Evolutionary conservation across 805 yeast species (phyloP).

Genomic region (Peterozyma xylosa): DNA sequence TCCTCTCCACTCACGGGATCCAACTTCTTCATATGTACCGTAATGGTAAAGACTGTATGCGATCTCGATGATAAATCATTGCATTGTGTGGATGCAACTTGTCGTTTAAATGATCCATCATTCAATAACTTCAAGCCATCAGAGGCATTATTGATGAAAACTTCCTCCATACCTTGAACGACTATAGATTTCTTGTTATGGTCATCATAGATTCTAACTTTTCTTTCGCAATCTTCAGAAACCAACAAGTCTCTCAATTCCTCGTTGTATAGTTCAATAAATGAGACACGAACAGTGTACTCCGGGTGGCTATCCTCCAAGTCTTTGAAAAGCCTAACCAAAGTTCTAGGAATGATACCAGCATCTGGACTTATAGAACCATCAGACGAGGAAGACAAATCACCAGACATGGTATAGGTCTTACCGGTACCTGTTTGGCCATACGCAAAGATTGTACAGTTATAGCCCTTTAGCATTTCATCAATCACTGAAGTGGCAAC

Average conservation of each 20-base stretch:
- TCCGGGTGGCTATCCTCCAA: constrained; percentile 39
- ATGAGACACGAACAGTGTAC: constrained; percentile 67
- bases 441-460: constrained; percentile 72
- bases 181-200: constrained; percentile 32
- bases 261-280: constrained; percentile 82
- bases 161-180: constrained; percentile 52
- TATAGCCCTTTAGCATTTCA: constrained; percentile 69
- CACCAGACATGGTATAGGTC: constrained; percentile 75
- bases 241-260: constrained; percentile 68
- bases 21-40: constrained; percentile 43
- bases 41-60: constrained; percentile 73
- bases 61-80: constrained; percentile 75
- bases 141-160: constrained; percentile 37
- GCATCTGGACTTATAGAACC: constrained; percentile 36
- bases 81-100: constrained; percentile 72
- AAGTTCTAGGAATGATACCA: constrained; percentile 57
- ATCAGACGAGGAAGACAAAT: constrained; percentile 28
- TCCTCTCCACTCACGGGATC: constrained; percentile 43
- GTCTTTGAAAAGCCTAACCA: constrained; percentile 45
- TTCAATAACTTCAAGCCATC: constrained; percentile 45
- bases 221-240: constrained; percentile 32
- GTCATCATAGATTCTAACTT: constrained; percentile 49
- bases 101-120: constrained; percentile 54
- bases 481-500: constrained; percentile 58
- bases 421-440: constrained; percentile 89